Base-by-base conservation (phyloP, 345 rosid species). In the Linum usitatissimum region DNA sequence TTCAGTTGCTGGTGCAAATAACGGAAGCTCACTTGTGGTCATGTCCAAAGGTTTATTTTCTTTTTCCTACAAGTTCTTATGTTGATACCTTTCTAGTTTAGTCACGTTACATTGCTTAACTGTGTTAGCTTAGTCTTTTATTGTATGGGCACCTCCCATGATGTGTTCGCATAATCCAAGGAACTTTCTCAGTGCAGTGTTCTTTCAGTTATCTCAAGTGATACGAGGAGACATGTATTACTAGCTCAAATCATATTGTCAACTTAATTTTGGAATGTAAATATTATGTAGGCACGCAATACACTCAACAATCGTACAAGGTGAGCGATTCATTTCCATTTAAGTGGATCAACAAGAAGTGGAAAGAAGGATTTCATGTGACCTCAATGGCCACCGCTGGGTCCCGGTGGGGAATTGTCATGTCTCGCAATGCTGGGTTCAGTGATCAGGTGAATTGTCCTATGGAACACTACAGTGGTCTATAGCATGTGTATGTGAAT, bases 361-460 rank as follows among this genome's bases (percentile, higher is more conserved):
- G 76, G 76, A 73, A 65, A 61, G 76, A 73, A 68, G 76, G 76
- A 31, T 73, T 73, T 68, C 66, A 68, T 68, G 76, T 73, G 63
- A 73, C 76, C 3, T 73, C 76, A 64, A 73, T 73, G 76, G 76
- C 76, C 0, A 73, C 76, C 45, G 69, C 76, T 59, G 76, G 72
- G 60, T 64, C 69, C 53, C 66, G 76, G 18, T 73, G 76, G 76
- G 76, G 72, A 42, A 64, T 68, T 59, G 76, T 73, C 63, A 73
- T 73, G 76, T 73, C 76, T 42, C 76, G 76, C 45, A 73, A 73
- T 68, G 76, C 76, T 60, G 76, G 76, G 42, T 73, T 73, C 62
- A 68, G 66, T 61, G 69, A 73, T 31, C 76, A 73, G 76, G 76
- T 73, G 6, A 30, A 7, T 6, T 55, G 60, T 36, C 20, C 9